Base-by-base conservation (phyloP, 2,329 filamentous ascomycete genomes). In the Trichothecium sympodiale region DNA sequence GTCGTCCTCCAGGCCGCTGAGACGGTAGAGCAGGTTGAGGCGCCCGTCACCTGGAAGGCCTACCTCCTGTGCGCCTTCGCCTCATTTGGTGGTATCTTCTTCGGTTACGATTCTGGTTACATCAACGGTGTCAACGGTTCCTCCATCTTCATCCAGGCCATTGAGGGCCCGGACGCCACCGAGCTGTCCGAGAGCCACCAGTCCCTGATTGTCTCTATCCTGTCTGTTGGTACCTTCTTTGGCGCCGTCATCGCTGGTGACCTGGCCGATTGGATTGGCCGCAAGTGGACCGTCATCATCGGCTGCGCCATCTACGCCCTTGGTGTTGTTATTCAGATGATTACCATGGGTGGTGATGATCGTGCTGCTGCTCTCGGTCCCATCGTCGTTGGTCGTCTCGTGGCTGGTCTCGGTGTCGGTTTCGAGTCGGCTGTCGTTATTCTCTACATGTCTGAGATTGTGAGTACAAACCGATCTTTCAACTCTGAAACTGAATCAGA, bases 361-460 rank as follows among this genome's bases (percentile, higher is more conserved):
- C 10, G 6, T 25, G 10, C 20, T 10, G 6, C 20, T 25, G 64
- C 67, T 27, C 62, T 82, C 10, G 74, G 67, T 38, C 65, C 76
- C 42, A 75, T 87, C 40, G 78, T 84, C 16, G 71, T 74, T 39
- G 83, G 83, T 55, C 82, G 83, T 69, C 61, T 87, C 39, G 61
- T 89, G 48, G 78, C 82, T 33, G 83, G 83, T 55, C 56, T 86
- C 38, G 83, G 83, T 67, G 81, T 87, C 49, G 83, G 83, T 52
- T 86, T 86, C 54, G 80, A 83, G 46, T 85, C 80, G 8, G 80
- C 83, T 49, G 77, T 86, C 49, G 77, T 87, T 57, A 84, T 87
- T 52, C 67, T 87, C 41, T 88, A 91, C 73, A 89, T 91, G 83
- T 85, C 80, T 33, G 84, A 88, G 62, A 84, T 88, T 53, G 67